Evolutionary conservation across 2,329 filamentous ascomycete genomes (phyloP), one percentile per base, ranked within the genome.

Genomic region (Ophiostoma piceae): DNA sequence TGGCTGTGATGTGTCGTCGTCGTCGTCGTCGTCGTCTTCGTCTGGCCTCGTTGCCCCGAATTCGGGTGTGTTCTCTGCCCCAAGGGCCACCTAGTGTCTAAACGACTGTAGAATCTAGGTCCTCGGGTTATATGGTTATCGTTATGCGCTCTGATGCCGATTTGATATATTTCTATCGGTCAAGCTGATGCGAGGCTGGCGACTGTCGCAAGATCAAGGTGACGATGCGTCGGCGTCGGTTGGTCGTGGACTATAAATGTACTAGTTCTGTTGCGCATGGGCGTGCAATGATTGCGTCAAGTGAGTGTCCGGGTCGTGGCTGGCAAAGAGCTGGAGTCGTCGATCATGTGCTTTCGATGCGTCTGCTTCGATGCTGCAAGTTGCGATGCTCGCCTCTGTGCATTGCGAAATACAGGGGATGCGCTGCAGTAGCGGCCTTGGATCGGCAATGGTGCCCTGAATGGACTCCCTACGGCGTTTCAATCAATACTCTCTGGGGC

Each of bases 1-100:
- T 76, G 74, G 51, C 22, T 43, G 16, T 62, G 39, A n/a, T 32
- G 47, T 60, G n/a, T 43, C n/a, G 14, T 43, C 8, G 9, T 60
- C 22, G n/a, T 43, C n/a, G 14, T 43, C 8, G 9, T 60, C 22
- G 22, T 29, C 2, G 54, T 60, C 57, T 2, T 16, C 57, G 57
- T 62, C 41, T 51, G 26, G 26, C 14, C 22, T 43, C 11, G 12
- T 11, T 32, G 39, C 11, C 14, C 12, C 43, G 8, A 47, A 16
- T 19, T 4, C 19, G 43, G 12, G 9, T 57, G 7, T 22, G 51
- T 16, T 26, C 51, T 57, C 22, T 57, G 51, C 51, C 51, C 51
- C 3, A n/a, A 57, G 51, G 51, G 51, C 51, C 51, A 57, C 12
- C 51, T 35, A 35, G 35, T 35, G 8, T 35, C 35, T 35, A 35